phyloP scores from a whole-genome alignment of 2,329 filamentous ascomycete species.

The Ceratocystis smalleyi region DNA sequence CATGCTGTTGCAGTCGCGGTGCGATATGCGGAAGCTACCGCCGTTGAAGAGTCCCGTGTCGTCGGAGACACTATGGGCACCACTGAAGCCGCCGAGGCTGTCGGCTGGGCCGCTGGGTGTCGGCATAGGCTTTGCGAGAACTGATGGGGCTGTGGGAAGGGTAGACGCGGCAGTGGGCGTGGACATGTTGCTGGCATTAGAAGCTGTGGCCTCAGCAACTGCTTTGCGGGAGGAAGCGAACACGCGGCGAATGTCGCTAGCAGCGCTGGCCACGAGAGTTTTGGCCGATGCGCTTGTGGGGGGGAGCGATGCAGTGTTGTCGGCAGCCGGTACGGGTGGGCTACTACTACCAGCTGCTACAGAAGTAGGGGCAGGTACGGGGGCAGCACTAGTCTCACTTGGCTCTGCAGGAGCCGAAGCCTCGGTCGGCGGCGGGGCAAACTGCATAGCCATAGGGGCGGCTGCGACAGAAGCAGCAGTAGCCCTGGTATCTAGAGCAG shows the following conservation, averaged over 20 bases:
- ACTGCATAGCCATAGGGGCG: not conserved
- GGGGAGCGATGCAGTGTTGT: not conserved
- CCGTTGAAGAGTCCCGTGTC: slow-evolving; percentile 96
- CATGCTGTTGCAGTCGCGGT: slow-evolving; percentile 80
- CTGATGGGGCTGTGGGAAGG: slow-evolving; percentile 21
- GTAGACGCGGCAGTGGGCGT: slow-evolving; percentile 18
- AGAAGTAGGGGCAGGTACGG: not conserved
- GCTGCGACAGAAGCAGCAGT: not conserved
- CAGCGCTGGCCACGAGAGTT: slow-evolving; percentile 17
- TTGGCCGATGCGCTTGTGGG: slow-evolving; percentile 20
- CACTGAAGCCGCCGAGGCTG: slow-evolving; percentile 23
- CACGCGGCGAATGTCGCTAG: slow-evolving; percentile 18
- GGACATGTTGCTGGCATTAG: slow-evolving; percentile 22
- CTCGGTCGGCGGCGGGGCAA: slow-evolving; percentile 13
- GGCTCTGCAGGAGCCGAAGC: slow-evolving; percentile 19
- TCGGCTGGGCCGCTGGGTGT: slow-evolving; percentile 24
- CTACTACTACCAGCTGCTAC: too few species aligned
- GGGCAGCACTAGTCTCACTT: not conserved
- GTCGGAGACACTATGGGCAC: slow-evolving; percentile 42
- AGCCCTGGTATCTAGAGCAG: not conserved
- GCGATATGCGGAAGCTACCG: slow-evolving; percentile 82
- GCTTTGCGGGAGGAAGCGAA: slow-evolving; percentile 18
- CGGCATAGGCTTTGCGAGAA: not conserved
- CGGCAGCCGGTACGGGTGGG: not conserved
- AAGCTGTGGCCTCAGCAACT: not conserved